Conservation (phyloP, 768 basidiomycete genomes). For the Pleurotus salmoneostramineus region DNA sequence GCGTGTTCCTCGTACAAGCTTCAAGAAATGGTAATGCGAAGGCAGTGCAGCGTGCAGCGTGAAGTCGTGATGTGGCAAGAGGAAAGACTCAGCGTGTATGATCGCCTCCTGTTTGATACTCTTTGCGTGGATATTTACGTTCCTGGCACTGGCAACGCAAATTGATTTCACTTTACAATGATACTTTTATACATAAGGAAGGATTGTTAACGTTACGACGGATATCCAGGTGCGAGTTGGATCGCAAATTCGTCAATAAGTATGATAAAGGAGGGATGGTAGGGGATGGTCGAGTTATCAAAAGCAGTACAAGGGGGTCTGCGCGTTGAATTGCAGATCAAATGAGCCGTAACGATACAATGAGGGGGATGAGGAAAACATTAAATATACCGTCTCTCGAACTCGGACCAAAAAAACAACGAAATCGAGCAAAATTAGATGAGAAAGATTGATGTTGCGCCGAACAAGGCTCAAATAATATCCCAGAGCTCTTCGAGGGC, state of each 20-base stretch:
- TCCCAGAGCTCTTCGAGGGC: constrained; percentile 95
- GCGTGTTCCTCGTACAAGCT: no score
- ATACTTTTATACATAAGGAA: background rate
- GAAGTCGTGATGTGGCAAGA: constrained; percentile 1
- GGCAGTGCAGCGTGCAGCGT: no score
- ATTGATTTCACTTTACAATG: background rate
- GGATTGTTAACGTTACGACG: background rate
- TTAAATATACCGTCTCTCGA: background rate
- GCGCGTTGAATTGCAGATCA: constrained; percentile 46
- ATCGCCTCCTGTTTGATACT: background rate
- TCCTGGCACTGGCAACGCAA: background rate
- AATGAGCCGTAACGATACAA: constrained; percentile 23
- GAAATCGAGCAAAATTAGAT: no score
- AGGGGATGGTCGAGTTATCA: no score
- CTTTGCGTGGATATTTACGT: background rate
- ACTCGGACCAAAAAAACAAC: constrained; percentile 4
- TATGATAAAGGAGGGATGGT: no score
- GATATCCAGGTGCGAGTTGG: background rate
- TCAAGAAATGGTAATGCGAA: no score
- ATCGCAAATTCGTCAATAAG: background rate
- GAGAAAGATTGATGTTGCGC: constrained; percentile 4
- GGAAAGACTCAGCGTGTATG: background rate
- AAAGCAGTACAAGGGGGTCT: constrained; percentile 14
- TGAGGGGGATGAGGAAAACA: constrained; percentile 5
- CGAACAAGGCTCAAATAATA: constrained; percentile 52